Conservation (phyloP, 768 basidiomycete genomes). For the Sporobolomyces roseus region DNA sequence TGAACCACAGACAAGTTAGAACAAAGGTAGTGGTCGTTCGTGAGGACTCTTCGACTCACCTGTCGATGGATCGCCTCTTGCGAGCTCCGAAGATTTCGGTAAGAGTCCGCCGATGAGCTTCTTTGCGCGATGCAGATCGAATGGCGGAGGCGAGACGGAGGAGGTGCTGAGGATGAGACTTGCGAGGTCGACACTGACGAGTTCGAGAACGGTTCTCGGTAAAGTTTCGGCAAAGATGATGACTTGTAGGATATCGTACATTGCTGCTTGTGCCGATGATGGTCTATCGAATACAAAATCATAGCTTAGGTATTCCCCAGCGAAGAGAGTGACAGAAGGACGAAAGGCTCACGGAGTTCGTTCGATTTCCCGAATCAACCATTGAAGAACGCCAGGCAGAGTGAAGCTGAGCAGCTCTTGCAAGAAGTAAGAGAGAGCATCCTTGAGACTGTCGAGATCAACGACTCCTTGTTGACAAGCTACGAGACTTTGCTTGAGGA, state of each 20-base stretch:
- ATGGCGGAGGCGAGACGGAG: background rate
- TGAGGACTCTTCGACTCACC: too few relatives aligned
- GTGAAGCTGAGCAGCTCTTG: conserved; percentile 52
- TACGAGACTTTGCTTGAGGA: conserved; percentile 50
- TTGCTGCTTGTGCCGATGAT: background rate
- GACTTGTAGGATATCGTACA: conserved; percentile 35
- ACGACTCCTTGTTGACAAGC: conserved; percentile 48
- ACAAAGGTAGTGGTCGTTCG: too few relatives aligned
- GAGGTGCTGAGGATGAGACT: background rate
- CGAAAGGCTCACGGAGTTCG: conserved; percentile 46
- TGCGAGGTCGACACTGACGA: conserved; percentile 14
- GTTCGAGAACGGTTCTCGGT: conserved; percentile 23
- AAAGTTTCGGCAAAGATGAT: conserved; percentile 29
- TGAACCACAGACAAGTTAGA: too few relatives aligned
- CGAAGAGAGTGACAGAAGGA: background rate
- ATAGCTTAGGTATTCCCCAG: too few relatives aligned
- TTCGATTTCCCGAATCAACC: conserved; percentile 48
- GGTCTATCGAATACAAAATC: conserved; percentile 4
- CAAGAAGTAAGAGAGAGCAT: conserved; percentile 51
- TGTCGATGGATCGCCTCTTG: too few relatives aligned
- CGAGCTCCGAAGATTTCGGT: background rate
- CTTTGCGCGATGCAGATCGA: background rate
- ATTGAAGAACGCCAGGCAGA: conserved; percentile 48
- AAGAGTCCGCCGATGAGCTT: background rate
- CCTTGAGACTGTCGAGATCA: conserved; percentile 49